Conservation (phyloP, 331 rosid species). For the Acacia concinna region DNA sequence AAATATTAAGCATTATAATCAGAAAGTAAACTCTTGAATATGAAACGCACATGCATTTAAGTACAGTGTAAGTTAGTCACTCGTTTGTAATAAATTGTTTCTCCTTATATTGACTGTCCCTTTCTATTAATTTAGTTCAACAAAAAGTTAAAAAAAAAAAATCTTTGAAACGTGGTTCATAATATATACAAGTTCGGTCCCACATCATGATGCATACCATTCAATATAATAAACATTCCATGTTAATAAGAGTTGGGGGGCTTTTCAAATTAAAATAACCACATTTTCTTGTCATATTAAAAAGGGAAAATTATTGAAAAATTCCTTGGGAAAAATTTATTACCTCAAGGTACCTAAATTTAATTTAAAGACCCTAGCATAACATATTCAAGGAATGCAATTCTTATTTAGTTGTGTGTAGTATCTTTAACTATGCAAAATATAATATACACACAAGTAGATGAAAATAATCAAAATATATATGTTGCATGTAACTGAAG, state of each 20-base stretch:
- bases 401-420: no score
- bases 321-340: no score
- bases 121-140: neutral
- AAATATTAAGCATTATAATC: neutral
- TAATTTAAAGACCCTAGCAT: no score
- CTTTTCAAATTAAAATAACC: neutral
- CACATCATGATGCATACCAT: neutral
- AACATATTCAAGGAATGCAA: no score
- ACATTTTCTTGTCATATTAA: neutral
- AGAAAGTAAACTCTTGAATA: neutral
- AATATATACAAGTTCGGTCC: neutral
- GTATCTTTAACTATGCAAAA: no score
- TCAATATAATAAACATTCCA: neutral
- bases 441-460: no score
- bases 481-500: no score
- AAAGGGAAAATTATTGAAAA: no score
- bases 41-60: neutral
- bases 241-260: neutral
- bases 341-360: no score
- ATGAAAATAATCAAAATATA: no score
- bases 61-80: neutral
- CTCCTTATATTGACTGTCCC: no score
- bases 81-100: neutral
- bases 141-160: neutral
- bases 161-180: neutral